Percentiles rank a stretch among this genome's conserved stretches.
These are phyloP conservation scores for Clonostachys solani DNA, from an alignment of 2,329 filamentous ascomycete species.

Conservation along the genomic window DNA sequence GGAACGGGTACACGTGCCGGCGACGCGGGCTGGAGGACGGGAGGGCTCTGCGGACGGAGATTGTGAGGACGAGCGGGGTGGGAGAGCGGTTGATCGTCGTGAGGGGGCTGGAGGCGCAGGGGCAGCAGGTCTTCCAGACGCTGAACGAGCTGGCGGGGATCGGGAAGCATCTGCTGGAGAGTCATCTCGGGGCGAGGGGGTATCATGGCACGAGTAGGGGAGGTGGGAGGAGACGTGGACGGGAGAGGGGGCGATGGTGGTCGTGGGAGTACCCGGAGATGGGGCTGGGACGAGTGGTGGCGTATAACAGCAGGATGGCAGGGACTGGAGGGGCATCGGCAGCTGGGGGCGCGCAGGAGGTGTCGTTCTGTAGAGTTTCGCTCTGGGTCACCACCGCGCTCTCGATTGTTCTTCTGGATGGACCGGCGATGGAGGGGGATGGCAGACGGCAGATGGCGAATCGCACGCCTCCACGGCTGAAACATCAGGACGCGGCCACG, in stretches of 20 bases:
- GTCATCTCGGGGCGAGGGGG: constrained; percentile 1
- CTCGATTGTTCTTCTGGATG: background rate
- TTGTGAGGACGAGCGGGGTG: background rate
- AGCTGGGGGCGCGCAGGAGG: background rate
- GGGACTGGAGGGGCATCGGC: too few relatives aligned
- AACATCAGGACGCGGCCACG: constrained; percentile 6
- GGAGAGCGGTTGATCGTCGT: background rate
- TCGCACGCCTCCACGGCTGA: constrained; percentile 1
- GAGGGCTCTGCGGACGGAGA: constrained; percentile 7
- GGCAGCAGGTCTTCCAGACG: background rate
- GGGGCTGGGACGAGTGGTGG: background rate
- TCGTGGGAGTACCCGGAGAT: constrained; percentile 6
- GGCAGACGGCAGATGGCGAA: background rate
- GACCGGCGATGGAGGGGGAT: background rate
- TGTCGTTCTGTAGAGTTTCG: constrained; percentile 1
- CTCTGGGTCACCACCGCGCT: background rate
- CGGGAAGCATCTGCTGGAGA: constrained; percentile 5
- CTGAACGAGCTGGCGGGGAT: constrained; percentile 3
- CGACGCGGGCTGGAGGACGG: constrained; percentile 4
- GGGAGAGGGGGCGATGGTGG: constrained; percentile 2
- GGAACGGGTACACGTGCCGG: constrained; percentile 2
- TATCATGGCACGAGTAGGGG: background rate
- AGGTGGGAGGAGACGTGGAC: background rate
- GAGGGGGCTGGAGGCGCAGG: background rate
- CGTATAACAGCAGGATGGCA: too few relatives aligned